Conservation (phyloP, 2,329 filamentous ascomycete genomes). For the Metarhizium album region DNA sequence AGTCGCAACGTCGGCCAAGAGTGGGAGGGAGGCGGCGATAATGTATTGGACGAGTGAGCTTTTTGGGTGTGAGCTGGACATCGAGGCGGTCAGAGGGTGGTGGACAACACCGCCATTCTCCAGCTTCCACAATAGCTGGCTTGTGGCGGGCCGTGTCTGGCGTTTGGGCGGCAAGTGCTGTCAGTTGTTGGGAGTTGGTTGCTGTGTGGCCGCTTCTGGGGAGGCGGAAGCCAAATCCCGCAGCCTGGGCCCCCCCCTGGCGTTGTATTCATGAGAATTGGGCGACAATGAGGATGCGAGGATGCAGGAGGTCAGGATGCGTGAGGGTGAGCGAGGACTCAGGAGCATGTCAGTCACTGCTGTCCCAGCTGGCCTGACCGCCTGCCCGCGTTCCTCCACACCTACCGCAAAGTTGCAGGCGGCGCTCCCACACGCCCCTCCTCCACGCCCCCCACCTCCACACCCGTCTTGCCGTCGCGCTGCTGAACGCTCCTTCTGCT, state of each 20-base stretch:
- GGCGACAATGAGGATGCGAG: not conserved
- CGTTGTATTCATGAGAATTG: not conserved
- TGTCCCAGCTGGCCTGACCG: conserved; percentile 1
- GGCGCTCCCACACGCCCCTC: not conserved
- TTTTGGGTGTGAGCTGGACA: not conserved
- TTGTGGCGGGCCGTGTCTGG: not conserved
- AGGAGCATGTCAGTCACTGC: not conserved
- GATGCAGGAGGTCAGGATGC: too few species aligned
- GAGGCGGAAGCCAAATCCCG: not conserved
- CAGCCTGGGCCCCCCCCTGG: too few species aligned
- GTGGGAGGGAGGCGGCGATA: not conserved
- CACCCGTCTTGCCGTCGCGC: not conserved
- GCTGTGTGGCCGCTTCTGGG: not conserved
- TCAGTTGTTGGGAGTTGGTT: too few species aligned
- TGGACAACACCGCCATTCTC: not conserved
- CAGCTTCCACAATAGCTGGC: not conserved
- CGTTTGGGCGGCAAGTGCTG: not conserved
- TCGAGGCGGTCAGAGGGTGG: conserved; percentile 5
- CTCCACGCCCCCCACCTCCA: not conserved
- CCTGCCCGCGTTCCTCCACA: not conserved
- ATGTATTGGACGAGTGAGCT: not conserved
- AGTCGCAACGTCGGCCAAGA: not conserved
- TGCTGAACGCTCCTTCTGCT: not conserved
- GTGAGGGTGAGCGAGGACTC: too few species aligned
- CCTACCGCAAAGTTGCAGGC: not conserved